Conservation (phyloP, 805 yeast genomes). For the Myxozyma neotropica region DNA sequence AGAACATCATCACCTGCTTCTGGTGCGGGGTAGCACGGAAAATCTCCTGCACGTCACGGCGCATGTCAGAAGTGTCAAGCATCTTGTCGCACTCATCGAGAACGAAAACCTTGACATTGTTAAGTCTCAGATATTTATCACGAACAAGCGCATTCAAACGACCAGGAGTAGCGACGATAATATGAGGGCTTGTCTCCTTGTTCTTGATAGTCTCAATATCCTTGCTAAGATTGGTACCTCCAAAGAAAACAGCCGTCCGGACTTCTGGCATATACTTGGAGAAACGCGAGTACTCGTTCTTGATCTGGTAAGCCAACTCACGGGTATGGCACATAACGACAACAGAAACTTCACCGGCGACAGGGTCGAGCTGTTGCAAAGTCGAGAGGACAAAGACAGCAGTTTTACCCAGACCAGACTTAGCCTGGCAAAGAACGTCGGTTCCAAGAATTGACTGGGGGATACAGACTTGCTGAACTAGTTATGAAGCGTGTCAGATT, state of each 20-base stretch:
- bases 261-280: conserved; percentile 99
- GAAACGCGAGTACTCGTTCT: conserved; percentile 95
- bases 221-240: conserved; percentile 85
- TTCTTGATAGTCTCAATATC: conserved; percentile 86
- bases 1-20: conserved; percentile 99
- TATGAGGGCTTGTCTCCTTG: conserved; percentile 94
- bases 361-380: conserved; percentile 94
- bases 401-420: conserved; percentile 99
- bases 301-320: conserved; percentile 97
- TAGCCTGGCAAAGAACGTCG: conserved; percentile 97
- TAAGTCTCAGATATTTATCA: conserved; percentile 83
- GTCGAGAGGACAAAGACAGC: conserved; percentile 97
- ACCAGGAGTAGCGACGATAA: conserved; percentile 98
- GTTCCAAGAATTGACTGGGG: conserved; percentile 98
- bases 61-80: conserved; percentile 76
- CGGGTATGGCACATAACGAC: conserved; percentile 97
- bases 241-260: conserved; percentile 93
- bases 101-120: conserved; percentile 90
- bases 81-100: conserved; percentile 99
- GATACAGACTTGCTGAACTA: conserved; percentile 96
- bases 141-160: conserved; percentile 92
- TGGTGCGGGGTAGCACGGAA: conserved; percentile 97
- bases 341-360: conserved; percentile 94
- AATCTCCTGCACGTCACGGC: conserved; percentile 97
- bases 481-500: conserved; percentile 13